phyloP scores from a whole-genome alignment of 129 eudicot genomes.

The Artemisia argyi region DNA sequence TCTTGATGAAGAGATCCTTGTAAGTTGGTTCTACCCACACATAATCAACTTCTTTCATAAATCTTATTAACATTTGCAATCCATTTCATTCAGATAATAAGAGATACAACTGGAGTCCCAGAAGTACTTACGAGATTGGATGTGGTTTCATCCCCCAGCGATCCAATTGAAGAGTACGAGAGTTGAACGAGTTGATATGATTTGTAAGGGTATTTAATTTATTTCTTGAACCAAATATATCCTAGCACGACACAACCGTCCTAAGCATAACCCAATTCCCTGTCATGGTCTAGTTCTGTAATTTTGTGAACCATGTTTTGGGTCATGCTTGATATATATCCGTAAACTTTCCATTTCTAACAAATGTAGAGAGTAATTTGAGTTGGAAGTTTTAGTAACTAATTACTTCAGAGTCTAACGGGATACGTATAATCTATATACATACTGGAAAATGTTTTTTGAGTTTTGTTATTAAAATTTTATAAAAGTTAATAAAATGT shows the following conservation, averaged over 20 bases:
- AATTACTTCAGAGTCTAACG: no score
- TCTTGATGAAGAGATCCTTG: constrained; percentile 93
- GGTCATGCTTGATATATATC: neutral
- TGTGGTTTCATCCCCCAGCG: constrained; percentile 35
- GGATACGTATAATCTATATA: no score
- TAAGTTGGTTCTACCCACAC: constrained; percentile 35
- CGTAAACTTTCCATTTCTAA: neutral
- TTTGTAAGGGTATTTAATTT: constrained; percentile 17
- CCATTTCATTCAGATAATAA: constrained; percentile 57
- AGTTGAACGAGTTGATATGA: constrained; percentile 41
- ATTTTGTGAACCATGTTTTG: constrained; percentile 11
- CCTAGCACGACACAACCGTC: neutral
- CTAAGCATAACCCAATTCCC: neutral
- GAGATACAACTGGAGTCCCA: constrained; percentile 73
- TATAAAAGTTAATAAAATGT: no score
- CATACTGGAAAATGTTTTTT: no score
- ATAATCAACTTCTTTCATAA: neutral
- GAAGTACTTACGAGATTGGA: constrained; percentile 86
- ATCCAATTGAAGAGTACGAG: constrained; percentile 55
- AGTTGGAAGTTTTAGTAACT: neutral
- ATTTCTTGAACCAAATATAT: constrained; percentile 10
- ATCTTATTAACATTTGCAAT: neutral
- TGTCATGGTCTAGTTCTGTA: neutral
- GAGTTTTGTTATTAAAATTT: no score
- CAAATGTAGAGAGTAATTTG: neutral